Percentiles rank a stretch among this genome's conserved stretches.
phyloP scores from a whole-genome alignment of 441 rosid species.

The Arabidopsis lyrata region DNA sequence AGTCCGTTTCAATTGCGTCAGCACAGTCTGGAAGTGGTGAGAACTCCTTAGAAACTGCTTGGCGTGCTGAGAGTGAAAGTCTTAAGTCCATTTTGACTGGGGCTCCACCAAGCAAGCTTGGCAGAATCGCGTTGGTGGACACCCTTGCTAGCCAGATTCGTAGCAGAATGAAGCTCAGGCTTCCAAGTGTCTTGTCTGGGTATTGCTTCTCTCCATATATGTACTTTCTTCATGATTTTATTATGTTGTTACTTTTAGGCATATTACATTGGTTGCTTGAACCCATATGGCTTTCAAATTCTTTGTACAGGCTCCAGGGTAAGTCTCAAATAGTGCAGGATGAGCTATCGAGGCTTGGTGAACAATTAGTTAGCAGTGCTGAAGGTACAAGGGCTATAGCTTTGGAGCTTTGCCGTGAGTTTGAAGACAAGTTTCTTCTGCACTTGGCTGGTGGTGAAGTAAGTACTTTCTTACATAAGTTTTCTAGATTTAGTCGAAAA shows the following conservation, averaged over 20 bases:
- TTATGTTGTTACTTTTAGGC: neutral
- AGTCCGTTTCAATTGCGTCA: slow-evolving; percentile 72
- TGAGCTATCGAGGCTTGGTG: slow-evolving; percentile 78
- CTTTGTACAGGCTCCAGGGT: slow-evolving; percentile 66
- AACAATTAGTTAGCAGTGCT: slow-evolving; percentile 68
- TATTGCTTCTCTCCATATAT: slow-evolving; percentile 39
- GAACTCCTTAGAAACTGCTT: slow-evolving; percentile 79
- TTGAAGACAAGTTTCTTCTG: slow-evolving; percentile 81
- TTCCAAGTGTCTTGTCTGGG: slow-evolving; percentile 67
- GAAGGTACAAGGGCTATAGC: slow-evolving; percentile 84
- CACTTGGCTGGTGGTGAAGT: slow-evolving; percentile 82
- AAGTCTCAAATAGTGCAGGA: slow-evolving; percentile 76
- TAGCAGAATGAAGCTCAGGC: slow-evolving; percentile 77
- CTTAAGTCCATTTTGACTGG: slow-evolving; percentile 74
- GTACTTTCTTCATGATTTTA: slow-evolving; percentile 17
- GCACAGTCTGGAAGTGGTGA: slow-evolving; percentile 75
- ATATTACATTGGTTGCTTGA: slow-evolving; percentile 1
- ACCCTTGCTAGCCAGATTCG: slow-evolving; percentile 76
- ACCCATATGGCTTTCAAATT: slow-evolving; percentile 6
- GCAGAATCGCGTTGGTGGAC: slow-evolving; percentile 76
- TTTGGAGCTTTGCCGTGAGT: slow-evolving; percentile 83
- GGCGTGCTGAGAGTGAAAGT: slow-evolving; percentile 81
- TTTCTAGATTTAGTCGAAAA: slow-evolving; percentile 11
- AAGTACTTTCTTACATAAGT: slow-evolving; percentile 41
- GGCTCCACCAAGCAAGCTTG: slow-evolving; percentile 72